These are phyloP conservation scores for Torulaspora gathmanii DNA, from an alignment of 805 yeast genomes.

Conservation along the genomic window DNA sequence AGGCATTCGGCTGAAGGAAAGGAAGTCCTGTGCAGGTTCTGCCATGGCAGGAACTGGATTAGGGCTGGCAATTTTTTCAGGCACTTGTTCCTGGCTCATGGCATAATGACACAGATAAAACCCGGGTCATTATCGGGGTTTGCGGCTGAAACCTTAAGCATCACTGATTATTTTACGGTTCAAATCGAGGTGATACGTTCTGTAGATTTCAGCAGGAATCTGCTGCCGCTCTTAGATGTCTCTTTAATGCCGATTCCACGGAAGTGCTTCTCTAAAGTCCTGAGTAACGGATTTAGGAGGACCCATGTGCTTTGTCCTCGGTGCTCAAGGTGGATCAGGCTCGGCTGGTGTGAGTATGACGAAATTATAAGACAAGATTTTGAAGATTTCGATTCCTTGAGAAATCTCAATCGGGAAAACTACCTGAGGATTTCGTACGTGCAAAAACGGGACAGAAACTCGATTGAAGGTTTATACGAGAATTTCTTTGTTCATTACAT, in stretches of 20 bases:
- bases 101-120: slow-evolving; percentile 16
- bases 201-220: slow-evolving; percentile 13
- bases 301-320: slow-evolving; percentile 19
- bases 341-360: slow-evolving; percentile 21
- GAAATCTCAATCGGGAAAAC: slow-evolving; percentile 9
- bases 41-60: slow-evolving; percentile 26
- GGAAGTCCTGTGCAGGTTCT: slow-evolving; percentile 21
- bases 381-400: slow-evolving; percentile 14
- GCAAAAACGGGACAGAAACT: slow-evolving; percentile 12
- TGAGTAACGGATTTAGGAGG: slow-evolving; percentile 15
- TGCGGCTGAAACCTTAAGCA: background rate
- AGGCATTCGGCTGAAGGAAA: slow-evolving; percentile 10
- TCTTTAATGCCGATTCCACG: slow-evolving; percentile 20
- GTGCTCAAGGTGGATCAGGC: slow-evolving; percentile 18
- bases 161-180: slow-evolving; percentile 4
- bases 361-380: slow-evolving; percentile 15
- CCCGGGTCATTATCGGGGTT: background rate
- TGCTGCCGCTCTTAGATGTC: slow-evolving; percentile 10
- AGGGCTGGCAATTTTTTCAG: slow-evolving; percentile 9
- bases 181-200: slow-evolving; percentile 7
- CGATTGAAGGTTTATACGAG: slow-evolving; percentile 21
- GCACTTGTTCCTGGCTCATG: slow-evolving; percentile 26
- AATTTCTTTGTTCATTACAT: slow-evolving; percentile 21
- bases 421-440: slow-evolving; percentile 12
- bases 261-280: slow-evolving; percentile 13